Evolutionary conservation across 1,139 yeast genomes (phyloP).

Genomic region (Yamadazyma epiphylla): DNA sequence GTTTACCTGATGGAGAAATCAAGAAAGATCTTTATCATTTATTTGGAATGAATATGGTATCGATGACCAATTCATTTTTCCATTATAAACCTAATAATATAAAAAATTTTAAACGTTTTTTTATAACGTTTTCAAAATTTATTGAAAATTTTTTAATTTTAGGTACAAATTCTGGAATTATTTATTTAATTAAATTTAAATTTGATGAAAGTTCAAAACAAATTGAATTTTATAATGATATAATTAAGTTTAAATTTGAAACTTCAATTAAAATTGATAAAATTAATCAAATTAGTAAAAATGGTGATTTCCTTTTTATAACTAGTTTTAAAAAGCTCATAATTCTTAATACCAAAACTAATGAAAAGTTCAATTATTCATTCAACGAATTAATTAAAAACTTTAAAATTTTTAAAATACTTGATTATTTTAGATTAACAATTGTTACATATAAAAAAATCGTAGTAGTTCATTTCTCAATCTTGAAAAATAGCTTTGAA

Average conservation of each 20-base stretch:
- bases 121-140: slow-evolving; percentile 13
- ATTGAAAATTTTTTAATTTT: slow-evolving; percentile 11
- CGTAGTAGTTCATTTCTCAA: slow-evolving; percentile 5
- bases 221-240: slow-evolving; percentile 9
- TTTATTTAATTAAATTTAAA: slow-evolving; percentile 9
- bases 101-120: slow-evolving; percentile 10
- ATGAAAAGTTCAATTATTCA: slow-evolving; percentile 8
- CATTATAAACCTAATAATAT: slow-evolving; percentile 6
- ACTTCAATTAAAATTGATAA: slow-evolving; percentile 11
- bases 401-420: slow-evolving; percentile 7
- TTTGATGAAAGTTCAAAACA: slow-evolving; percentile 3
- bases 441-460: slow-evolving; percentile 11
- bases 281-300: slow-evolving; percentile 11
- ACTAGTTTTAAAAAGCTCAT: slow-evolving; percentile 13
- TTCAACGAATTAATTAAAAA: slow-evolving; percentile 12
- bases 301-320: slow-evolving; percentile 9
- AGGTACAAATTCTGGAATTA: slow-evolving; percentile 13
- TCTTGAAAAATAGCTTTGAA: slow-evolving; percentile 5
- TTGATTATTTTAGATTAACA: slow-evolving; percentile 8
- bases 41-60: slow-evolving; percentile 14
- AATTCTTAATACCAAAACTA: slow-evolving; percentile 8
- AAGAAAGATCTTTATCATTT: slow-evolving; percentile 14
- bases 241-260: slow-evolving; percentile 14
- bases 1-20: slow-evolving; percentile 14
- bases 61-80: slow-evolving; percentile 3